Base-by-base conservation (phyloP, 495 filamentous ascomycete species). In the Stereocaulon alpinum region DNA sequence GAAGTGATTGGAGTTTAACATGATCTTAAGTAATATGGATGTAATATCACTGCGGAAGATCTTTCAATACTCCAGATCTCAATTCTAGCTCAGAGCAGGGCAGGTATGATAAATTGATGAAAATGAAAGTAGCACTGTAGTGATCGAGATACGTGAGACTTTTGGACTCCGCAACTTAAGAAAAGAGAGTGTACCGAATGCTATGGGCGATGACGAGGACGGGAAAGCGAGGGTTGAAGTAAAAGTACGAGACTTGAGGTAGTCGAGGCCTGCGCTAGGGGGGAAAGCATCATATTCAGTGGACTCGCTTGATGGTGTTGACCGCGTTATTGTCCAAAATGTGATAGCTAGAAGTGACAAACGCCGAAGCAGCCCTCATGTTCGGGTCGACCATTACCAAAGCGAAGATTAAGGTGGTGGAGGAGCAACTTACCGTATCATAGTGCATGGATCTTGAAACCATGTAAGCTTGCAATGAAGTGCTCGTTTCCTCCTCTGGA, bases 91-190 rank as follows among this genome's bases (percentile, higher is more conserved):
- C 49, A 27, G n/a, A 29, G 34, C 10, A 27, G 50, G 18, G 49
- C 34, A 29, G 30, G 43, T 47, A 30, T 56, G 7, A 6, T 51
- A 34, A n/a, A 41, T 24, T 24, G 24, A 24, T 24, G 24, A 24
- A 40, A 48, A 41, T n/a, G 30, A 48, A 49, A 44, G 40, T 45
- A 4, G 52, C 45, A 60, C 14, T 40, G 53, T 32, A 66, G 61
- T 18, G 56, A 65, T 55, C 47, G 63, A 45, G 45, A 52, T 27
- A 22, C 45, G 56, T 44, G 42, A 48, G 61, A 63, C 57, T 66
- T 57, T 51, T 61, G 44, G 61, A 66, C 61, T 63, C 63, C 50
- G 24, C 32, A 1, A 60, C 37, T 47, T 45, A 61, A 50, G 52
- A 18, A 61, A 60, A 47, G 29, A 59, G 30, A 40, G 51, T 45